Conservation (phyloP, 352 stramenopile genomes). For the Paralagenidium karlingii region DNA sequence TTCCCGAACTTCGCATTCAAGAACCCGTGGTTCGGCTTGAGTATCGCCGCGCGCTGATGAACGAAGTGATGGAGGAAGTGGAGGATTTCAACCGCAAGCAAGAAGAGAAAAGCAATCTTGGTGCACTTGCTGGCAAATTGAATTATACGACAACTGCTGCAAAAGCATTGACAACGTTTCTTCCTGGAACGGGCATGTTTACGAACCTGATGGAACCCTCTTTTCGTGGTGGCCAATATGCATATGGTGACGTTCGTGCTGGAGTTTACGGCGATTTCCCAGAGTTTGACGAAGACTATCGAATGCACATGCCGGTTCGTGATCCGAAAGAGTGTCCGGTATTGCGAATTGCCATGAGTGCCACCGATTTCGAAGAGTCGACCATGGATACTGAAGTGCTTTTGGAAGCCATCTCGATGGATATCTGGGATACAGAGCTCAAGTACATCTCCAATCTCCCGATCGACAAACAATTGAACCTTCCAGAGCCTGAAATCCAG, state of each 20-base stretch:
- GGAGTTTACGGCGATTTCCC: slow-evolving; percentile 48
- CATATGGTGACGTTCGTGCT: too few species aligned
- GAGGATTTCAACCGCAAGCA: slow-evolving; percentile 30
- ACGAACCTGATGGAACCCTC: slow-evolving; percentile 65
- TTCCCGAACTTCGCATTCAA: slow-evolving; percentile 27
- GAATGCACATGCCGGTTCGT: slow-evolving; percentile 13
- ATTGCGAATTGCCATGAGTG: slow-evolving; percentile 70
- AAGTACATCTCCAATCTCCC: slow-evolving; percentile 77
- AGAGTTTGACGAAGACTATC: slow-evolving; percentile 30
- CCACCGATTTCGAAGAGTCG: slow-evolving; percentile 39
- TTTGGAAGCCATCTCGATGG: slow-evolving; percentile 76
- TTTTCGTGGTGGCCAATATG: too few species aligned
- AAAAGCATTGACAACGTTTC: slow-evolving; percentile 62
- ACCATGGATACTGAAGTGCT: slow-evolving; percentile 65
- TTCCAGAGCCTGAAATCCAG: slow-evolving; percentile 18
- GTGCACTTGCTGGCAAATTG: slow-evolving; percentile 33
- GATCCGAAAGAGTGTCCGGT: slow-evolving; percentile 42
- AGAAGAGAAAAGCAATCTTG: slow-evolving; percentile 25
- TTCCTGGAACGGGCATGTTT: slow-evolving; percentile 54
- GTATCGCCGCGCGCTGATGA: slow-evolving; percentile 37
- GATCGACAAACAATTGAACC: slow-evolving; percentile 43
- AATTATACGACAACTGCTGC: slow-evolving; percentile 41
- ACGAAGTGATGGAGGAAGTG: slow-evolving; percentile 45
- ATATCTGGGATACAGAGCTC: slow-evolving; percentile 73
- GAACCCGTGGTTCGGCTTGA: slow-evolving; percentile 36